These are phyloP conservation scores for Groenewaldozyma auringiensis DNA, from an alignment of 1,139 yeast species.

Conservation along the genomic window DNA sequence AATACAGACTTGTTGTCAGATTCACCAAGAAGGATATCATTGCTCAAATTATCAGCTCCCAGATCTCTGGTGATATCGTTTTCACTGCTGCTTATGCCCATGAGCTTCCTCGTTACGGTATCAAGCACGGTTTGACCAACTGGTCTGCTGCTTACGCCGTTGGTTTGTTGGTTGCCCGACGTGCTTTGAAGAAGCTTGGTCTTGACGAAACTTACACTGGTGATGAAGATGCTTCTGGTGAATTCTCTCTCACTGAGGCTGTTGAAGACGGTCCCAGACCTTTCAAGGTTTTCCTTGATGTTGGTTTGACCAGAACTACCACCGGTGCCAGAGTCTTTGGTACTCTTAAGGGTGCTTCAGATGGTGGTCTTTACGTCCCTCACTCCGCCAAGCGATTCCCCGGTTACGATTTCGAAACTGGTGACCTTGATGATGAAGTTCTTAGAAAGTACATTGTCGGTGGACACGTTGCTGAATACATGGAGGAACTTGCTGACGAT, in stretches of 20 bases:
- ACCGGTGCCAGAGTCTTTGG: constrained; percentile 99
- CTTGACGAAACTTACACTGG: constrained; percentile 97
- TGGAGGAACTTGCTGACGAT: constrained; percentile 99
- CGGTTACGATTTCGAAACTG: constrained; percentile 99
- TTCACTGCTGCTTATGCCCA: constrained; percentile 98
- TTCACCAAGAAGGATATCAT: constrained; percentile 99
- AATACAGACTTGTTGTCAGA: constrained; percentile 99
- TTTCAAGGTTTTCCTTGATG: constrained; percentile 98
- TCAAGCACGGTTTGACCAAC: constrained; percentile 98
- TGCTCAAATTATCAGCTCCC: constrained; percentile 94
- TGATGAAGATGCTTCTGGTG: constrained; percentile 99
- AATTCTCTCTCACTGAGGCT: constrained; percentile 95
- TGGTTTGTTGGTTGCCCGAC: constrained; percentile 98
- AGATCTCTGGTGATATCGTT: constrained; percentile 94
- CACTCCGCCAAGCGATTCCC: constrained; percentile 99
- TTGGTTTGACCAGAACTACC: constrained; percentile 99
- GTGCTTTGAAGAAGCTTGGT: constrained; percentile 96
- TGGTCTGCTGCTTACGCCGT: constrained; percentile 99
- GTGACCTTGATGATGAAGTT: constrained; percentile 90
- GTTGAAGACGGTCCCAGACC: constrained; percentile 99
- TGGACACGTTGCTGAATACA: constrained; percentile 99
- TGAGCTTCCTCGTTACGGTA: constrained; percentile 97
- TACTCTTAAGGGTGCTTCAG: constrained; percentile 99
- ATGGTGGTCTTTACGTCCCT: constrained; percentile 99
- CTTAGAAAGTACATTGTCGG: constrained; percentile 99